Evolutionary conservation across 2,329 filamentous ascomycete species (phyloP), one percentile per base, ranked within the genome.

Genomic region (Claviceps sp.): DNA sequence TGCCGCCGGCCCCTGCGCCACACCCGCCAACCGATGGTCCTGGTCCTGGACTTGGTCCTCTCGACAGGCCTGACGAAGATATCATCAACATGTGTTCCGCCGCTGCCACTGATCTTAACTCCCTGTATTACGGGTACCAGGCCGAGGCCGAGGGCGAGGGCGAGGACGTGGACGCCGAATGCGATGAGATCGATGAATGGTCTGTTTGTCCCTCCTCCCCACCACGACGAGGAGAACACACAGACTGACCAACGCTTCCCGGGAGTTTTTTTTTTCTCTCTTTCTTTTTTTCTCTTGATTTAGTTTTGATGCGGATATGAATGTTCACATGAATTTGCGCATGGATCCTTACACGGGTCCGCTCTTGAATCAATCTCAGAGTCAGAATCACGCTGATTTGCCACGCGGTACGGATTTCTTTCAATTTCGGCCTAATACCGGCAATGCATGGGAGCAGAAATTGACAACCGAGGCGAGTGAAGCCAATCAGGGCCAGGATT

Each of bases 151-250:
- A 20, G 20, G 20, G 20, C 20, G 20, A 20, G 20, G 26, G 26
- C 26, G 26, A 29, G 8, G 26, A 29, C 8, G 26, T 29, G 26
- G 29, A 44, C 16, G 46, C 8, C 22, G 46, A 29, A 20, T 22
- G n/a, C 23, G 36, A 38, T 34, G 34, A 45, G 6, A 48, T 43
- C 14, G 51, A 50, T 26, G 47, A 16, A 47, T 50, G 42, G 51
- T 53, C 47, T 47, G 51, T 50, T 53, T 20, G 48, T 53, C 51
- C 48, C 36, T 47, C 48, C 36, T 47, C 51, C 48, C 38, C 37
- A 49, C 47, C 38, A 42, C 47, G n/a, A 36, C 47, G 39, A 34
- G 39, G 48, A 50, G 48, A 50, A 39, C 26, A 20, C 17, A 39
- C 20, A 50, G 48, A 53, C 51, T 53, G 47, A 53, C 48, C 26